phyloP scores from a whole-genome alignment of 192 early-diverging fungal genomes.

The Lobosporangium transversale region DNA sequence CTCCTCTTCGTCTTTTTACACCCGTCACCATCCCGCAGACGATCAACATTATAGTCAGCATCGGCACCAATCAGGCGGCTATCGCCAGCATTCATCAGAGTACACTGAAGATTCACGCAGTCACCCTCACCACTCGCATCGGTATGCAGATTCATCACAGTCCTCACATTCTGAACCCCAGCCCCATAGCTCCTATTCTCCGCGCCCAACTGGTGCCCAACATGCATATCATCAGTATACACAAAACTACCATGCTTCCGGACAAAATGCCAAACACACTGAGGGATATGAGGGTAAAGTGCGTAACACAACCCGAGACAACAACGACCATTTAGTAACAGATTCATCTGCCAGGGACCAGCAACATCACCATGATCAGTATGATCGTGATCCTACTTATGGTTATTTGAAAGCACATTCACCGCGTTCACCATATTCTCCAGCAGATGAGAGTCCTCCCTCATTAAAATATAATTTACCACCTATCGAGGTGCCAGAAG shows the following conservation, averaged over 20 bases:
- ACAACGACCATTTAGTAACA: slow-evolving; percentile 34
- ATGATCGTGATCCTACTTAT: slow-evolving; percentile 19
- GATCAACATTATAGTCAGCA: slow-evolving; percentile 9
- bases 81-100: slow-evolving; percentile 9
- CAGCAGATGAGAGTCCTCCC: neutral
- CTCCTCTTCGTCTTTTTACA: slow-evolving; percentile 5
- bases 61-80: slow-evolving; percentile 1
- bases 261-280: slow-evolving; percentile 21
- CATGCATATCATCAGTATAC: slow-evolving; percentile 15
- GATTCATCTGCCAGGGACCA: slow-evolving; percentile 18
- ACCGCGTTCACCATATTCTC: slow-evolving; percentile 6
- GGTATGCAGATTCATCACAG: neutral
- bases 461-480: slow-evolving; percentile 37
- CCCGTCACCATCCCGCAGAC: slow-evolving; percentile 3
- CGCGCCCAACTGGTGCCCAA: neutral
- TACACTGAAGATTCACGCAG: neutral
- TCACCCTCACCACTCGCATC: neutral
- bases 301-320: slow-evolving; percentile 34
- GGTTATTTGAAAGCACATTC: slow-evolving; percentile 32
- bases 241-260: neutral
- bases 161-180: neutral
- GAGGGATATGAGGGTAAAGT: slow-evolving; percentile 39
- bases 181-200: neutral
- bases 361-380: slow-evolving; percentile 33
- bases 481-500: slow-evolving; percentile 36